Percentiles rank a stretch among this genome's conserved stretches.
These are phyloP conservation scores for Colletotrichum sp. DNA, from an alignment of 2,329 filamentous ascomycete genomes.

Conservation along the genomic window DNA sequence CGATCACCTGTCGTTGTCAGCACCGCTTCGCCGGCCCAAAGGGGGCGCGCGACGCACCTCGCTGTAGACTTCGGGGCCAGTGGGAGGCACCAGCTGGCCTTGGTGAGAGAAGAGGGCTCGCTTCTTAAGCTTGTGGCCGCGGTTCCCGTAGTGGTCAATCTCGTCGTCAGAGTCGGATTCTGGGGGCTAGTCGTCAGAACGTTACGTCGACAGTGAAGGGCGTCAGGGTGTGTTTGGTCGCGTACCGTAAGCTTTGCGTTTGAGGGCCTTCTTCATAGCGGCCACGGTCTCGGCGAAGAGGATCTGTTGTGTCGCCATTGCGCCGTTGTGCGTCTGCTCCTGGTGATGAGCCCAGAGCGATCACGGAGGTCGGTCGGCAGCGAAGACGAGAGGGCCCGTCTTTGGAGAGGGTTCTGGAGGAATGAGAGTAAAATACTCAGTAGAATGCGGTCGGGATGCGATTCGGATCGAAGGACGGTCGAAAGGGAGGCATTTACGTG, in stretches of 20 bases:
- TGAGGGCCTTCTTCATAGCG: constrained; percentile 72
- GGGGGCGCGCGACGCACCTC: constrained; percentile 58
- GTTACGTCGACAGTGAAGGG: neutral
- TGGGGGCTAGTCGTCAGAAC: constrained; percentile 37
- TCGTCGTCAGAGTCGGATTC: constrained; percentile 81
- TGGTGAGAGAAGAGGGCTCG: constrained; percentile 73
- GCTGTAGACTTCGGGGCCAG: constrained; percentile 72
- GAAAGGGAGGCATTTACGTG: constrained; percentile 9
- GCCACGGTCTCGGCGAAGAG: constrained; percentile 71
- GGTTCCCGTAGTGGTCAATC: constrained; percentile 73
- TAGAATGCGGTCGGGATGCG: neutral
- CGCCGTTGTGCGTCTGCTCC: neutral
- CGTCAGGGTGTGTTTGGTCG: neutral
- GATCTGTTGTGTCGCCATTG: constrained; percentile 60
- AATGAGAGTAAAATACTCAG: neutral
- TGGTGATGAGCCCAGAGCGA: constrained; percentile 9
- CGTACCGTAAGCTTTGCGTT: constrained; percentile 67
- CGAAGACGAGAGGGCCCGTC: neutral
- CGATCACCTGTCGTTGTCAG: constrained; percentile 59
- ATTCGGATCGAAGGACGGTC: neutral
- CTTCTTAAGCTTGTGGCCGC: constrained; percentile 81
- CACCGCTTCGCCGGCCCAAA: neutral
- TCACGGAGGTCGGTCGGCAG: constrained; percentile 3
- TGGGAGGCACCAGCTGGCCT: constrained; percentile 71
- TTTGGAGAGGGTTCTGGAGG: neutral